These are phyloP conservation scores for Fusarium verrucosum DNA, from an alignment of 2,329 filamentous ascomycete genomes.

Conservation along the genomic window DNA sequence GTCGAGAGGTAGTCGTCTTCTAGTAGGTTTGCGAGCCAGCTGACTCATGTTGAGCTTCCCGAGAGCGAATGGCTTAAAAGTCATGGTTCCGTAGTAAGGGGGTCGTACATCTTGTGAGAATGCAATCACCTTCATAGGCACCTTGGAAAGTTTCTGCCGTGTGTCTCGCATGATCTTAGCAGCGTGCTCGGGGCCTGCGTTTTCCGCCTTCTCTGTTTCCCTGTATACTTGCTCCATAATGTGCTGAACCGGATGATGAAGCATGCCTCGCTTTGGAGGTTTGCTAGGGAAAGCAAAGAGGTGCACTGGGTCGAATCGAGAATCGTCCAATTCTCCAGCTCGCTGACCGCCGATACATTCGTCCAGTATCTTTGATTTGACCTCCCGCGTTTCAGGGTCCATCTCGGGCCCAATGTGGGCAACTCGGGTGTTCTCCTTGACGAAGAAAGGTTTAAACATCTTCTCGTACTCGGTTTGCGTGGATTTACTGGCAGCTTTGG, in stretches of 20 bases:
- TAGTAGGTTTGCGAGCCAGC: constrained; percentile 64
- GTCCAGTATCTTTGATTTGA: constrained; percentile 62
- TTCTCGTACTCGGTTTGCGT: constrained; percentile 68
- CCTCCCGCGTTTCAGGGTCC: constrained; percentile 65
- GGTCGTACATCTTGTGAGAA: constrained; percentile 74
- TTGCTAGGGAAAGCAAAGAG: constrained; percentile 57
- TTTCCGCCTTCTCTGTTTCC: constrained; percentile 54
- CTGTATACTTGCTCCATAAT: constrained; percentile 67
- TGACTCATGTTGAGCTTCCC: constrained; percentile 58
- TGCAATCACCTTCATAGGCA: constrained; percentile 70
- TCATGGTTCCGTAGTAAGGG: constrained; percentile 78
- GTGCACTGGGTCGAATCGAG: constrained; percentile 56
- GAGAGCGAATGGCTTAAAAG: constrained; percentile 62
- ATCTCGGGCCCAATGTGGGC: constrained; percentile 68
- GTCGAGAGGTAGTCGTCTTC: constrained; percentile 68
- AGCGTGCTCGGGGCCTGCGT: constrained; percentile 48
- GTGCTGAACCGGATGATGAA: constrained; percentile 64
- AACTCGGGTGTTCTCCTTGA: constrained; percentile 77
- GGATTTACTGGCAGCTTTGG: constrained; percentile 24
- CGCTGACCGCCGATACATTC: constrained; percentile 60
- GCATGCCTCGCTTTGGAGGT: constrained; percentile 56
- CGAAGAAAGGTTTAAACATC: constrained; percentile 82
- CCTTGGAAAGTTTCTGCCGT: constrained; percentile 55
- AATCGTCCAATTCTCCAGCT: constrained; percentile 51
- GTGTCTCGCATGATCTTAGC: constrained; percentile 48